Base-by-base conservation (phyloP, 2,329 filamentous ascomycete genomes). In the Colletotrichum sansevieriae region DNA sequence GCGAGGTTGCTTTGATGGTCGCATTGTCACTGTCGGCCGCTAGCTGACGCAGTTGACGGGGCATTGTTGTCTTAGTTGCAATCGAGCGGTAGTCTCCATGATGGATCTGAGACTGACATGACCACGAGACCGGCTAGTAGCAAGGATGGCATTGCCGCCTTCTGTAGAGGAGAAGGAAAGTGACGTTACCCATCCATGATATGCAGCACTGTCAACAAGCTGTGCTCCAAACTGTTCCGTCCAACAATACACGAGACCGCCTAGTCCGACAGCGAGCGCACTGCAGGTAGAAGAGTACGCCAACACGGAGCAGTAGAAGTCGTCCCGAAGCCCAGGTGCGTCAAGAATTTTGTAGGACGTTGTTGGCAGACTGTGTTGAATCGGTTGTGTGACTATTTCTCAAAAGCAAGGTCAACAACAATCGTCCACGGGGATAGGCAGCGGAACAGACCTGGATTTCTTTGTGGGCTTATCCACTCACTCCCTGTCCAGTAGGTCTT, bases 251-350 rank as follows among this genome's bases (percentile, higher is more conserved):
- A 99, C 87, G 41, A 90, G 84, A 62, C 91, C 89, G 0, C 91
- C 91, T 13, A 98, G 84, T 0, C 93, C 95, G 18, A 98, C 93
- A 18, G 94, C 95, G 15, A 99, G 85, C 13, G 91, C 92, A 61
- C 92, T 88, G 58, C 89, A 87, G 8, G 88, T 92, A 46, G 86
- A 79, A 0, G 92, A 97, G 78, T 97, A 98, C 10, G 96, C 94
- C 62, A 99, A 85, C 2, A 95, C 86, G 0, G 95, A 96, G 80
- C 94, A 98, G 78, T 99, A 99, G 78, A 95, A 99, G 78, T 99
- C 95, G 74, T 98, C 94, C 65, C 94, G 90, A n/a, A 98, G 84
- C 59, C 90, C 88, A 3, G 95, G 94, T 9, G 95, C 95, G 80
- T 98, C 94, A 5, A 99, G 85, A 7, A 98, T 92, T 81, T 90